phyloP scores from a whole-genome alignment of 331 rosid genomes.

The Quercus phellos region DNA sequence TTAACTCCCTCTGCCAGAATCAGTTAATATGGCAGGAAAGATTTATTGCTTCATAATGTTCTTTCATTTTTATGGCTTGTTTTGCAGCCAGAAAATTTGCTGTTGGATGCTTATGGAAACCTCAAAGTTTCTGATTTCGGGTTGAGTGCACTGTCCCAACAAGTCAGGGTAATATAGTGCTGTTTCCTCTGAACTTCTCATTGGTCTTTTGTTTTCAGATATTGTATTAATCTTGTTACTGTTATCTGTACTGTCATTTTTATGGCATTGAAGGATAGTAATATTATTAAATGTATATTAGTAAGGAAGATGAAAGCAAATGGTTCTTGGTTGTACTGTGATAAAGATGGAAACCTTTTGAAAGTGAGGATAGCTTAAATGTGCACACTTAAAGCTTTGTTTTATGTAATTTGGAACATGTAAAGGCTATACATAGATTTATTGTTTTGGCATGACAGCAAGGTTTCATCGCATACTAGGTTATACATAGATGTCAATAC shows the following conservation, averaged over 20 bases:
- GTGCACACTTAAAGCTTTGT: neutral
- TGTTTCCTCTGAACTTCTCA: slow-evolving; percentile 13
- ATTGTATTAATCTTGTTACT: slow-evolving; percentile 5
- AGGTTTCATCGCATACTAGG: neutral
- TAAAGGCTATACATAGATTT: neutral
- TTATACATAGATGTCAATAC: neutral
- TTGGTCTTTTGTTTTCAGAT: slow-evolving; percentile 7
- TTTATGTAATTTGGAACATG: neutral
- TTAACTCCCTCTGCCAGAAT: neutral
- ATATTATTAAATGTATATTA: neutral
- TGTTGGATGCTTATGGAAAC: slow-evolving; percentile 66
- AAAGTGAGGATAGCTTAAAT: too few species aligned
- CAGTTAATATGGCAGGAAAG: slow-evolving; percentile 1
- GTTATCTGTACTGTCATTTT: neutral
- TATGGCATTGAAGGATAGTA: neutral
- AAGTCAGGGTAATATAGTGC: slow-evolving; percentile 66
- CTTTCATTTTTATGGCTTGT: slow-evolving; percentile 19
- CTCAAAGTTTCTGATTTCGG: slow-evolving; percentile 99
- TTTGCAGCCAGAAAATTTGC: slow-evolving; percentile 89
- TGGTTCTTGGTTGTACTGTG: neutral
- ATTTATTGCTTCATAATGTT: neutral
- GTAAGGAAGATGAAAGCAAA: neutral
- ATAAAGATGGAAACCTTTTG: neutral
- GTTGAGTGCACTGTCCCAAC: slow-evolving; percentile 91
- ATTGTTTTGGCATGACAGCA: neutral